Conservation (phyloP, 345 rosid genomes). For the Camelina sativa region DNA sequence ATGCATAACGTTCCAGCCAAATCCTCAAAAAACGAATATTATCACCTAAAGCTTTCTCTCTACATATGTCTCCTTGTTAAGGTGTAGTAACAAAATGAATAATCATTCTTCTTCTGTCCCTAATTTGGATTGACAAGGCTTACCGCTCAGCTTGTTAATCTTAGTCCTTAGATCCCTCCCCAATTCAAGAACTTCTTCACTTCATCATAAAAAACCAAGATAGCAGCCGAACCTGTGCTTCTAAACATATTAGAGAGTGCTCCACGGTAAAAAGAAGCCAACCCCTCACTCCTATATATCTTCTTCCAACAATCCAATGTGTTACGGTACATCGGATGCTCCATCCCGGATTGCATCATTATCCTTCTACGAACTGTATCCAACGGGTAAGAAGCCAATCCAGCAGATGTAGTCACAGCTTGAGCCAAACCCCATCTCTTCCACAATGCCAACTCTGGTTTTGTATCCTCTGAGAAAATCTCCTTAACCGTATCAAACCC, state of each 20-base stretch:
- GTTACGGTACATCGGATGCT: constrained; percentile 66
- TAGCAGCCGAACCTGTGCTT: constrained; percentile 91
- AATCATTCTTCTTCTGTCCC: constrained; percentile 25
- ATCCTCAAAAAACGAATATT: constrained; percentile 35
- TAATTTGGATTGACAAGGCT: constrained; percentile 20
- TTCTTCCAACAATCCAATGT: constrained; percentile 87
- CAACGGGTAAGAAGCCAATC: constrained; percentile 81
- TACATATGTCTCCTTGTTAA: constrained; percentile 37
- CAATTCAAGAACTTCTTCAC: constrained; percentile 84
- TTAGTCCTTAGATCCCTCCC: constrained; percentile 64
- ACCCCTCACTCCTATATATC: constrained; percentile 74
- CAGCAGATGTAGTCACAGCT: constrained; percentile 87
- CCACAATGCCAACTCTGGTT: constrained; percentile 71
- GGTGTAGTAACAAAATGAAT: constrained; percentile 40
- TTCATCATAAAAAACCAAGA: constrained; percentile 87
- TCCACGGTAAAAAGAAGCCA: constrained; percentile 83
- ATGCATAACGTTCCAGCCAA: constrained; percentile 34
- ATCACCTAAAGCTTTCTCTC: constrained; percentile 34
- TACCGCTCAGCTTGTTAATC: constrained; percentile 28
- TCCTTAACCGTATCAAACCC: constrained; percentile 95
- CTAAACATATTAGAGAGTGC: constrained; percentile 86
- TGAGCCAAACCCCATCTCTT: constrained; percentile 90
- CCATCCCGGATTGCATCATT: constrained; percentile 97
- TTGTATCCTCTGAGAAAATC: constrained; percentile 58
- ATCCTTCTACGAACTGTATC: constrained; percentile 91